These are phyloP conservation scores for Podospora appendiculata DNA, from an alignment of 495 filamentous ascomycete species.

Conservation along the genomic window DNA sequence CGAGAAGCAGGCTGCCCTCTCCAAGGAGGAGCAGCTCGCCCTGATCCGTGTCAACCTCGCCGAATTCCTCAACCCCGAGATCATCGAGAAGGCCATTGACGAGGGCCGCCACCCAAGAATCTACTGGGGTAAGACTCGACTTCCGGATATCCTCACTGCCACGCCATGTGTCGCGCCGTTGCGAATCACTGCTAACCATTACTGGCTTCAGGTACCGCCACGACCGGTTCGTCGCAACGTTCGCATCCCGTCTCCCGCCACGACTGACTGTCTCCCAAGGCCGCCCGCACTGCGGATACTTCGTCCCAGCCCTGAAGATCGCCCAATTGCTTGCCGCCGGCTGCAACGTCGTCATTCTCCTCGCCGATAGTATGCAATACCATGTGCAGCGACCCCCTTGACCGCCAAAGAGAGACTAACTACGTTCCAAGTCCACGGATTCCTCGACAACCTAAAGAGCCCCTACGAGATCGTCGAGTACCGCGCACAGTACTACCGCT, in stretches of 20 bases:
- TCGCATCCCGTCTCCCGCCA: slow-evolving; percentile 18
- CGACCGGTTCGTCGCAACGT: slow-evolving; percentile 69
- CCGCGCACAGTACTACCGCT: slow-evolving; percentile 65
- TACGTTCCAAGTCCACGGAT: slow-evolving; percentile 43
- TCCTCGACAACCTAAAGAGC: slow-evolving; percentile 78
- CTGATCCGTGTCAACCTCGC: slow-evolving; percentile 76
- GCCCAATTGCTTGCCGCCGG: slow-evolving; percentile 81
- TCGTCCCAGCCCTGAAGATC: slow-evolving; percentile 78
- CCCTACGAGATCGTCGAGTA: slow-evolving; percentile 80
- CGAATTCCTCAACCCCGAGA: slow-evolving; percentile 79
- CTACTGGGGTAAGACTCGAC: slow-evolving; percentile 67
- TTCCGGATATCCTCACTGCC: neutral
- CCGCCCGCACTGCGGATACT: slow-evolving; percentile 52
- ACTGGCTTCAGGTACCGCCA: slow-evolving; percentile 55
- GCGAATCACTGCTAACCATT: neutral
- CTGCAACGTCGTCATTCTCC: slow-evolving; percentile 71
- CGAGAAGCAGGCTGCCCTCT: neutral
- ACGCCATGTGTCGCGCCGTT: too few relatives aligned
- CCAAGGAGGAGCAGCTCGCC: slow-evolving; percentile 36
- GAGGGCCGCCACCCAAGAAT: slow-evolving; percentile 64
- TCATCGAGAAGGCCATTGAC: slow-evolving; percentile 68
- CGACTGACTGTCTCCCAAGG: slow-evolving; percentile 3
- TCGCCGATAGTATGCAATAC: slow-evolving; percentile 51
- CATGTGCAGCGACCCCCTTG: neutral
- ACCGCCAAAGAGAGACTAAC: neutral